These are phyloP conservation scores for Eimeria acervulina DNA, from an alignment of 169 alveolate species.

Conservation along the genomic window DNA sequence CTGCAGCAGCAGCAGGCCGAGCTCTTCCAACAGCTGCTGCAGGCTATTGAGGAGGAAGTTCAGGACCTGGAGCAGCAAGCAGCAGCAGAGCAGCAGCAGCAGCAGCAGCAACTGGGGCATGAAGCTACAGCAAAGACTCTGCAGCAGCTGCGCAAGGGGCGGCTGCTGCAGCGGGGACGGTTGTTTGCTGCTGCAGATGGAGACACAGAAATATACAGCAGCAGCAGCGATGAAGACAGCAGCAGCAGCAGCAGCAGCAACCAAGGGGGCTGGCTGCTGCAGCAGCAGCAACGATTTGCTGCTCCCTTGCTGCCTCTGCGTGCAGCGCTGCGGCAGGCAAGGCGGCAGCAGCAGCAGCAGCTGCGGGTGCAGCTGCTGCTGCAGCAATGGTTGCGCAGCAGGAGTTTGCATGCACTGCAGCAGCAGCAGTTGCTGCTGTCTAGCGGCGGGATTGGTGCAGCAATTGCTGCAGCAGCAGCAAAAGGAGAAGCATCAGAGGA, in stretches of 20 bases:
- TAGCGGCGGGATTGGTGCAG: constrained; percentile 8
- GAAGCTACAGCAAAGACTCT: constrained; percentile 43
- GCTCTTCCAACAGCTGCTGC: constrained; percentile 37
- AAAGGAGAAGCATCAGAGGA: not conserved
- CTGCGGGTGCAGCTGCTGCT: not conserved
- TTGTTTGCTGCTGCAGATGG: constrained; percentile 44
- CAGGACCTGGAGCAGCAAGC: constrained; percentile 38
- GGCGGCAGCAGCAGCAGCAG: constrained; percentile 48
- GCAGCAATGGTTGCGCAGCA: constrained; percentile 21
- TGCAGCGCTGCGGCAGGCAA: constrained; percentile 20
- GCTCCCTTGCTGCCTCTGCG: constrained; percentile 66
- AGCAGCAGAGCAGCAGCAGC: constrained; percentile 46
- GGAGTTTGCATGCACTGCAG: constrained; percentile 60
- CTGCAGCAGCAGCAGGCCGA: constrained; percentile 58
- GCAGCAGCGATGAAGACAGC: constrained; percentile 13
- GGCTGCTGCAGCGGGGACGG: constrained; percentile 66
- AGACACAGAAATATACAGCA: constrained; percentile 29
- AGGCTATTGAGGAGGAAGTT: constrained; percentile 30
- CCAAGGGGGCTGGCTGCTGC: not conserved
- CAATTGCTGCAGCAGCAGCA: not conserved
- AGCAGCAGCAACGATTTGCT: constrained; percentile 70
- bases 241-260: constrained; percentile 54
- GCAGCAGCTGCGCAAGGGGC: constrained; percentile 50
- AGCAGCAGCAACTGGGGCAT: constrained; percentile 52
- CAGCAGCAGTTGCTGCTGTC: constrained; percentile 67